Conservation (phyloP, 768 basidiomycete species). For the Pleurotus eryngii region DNA sequence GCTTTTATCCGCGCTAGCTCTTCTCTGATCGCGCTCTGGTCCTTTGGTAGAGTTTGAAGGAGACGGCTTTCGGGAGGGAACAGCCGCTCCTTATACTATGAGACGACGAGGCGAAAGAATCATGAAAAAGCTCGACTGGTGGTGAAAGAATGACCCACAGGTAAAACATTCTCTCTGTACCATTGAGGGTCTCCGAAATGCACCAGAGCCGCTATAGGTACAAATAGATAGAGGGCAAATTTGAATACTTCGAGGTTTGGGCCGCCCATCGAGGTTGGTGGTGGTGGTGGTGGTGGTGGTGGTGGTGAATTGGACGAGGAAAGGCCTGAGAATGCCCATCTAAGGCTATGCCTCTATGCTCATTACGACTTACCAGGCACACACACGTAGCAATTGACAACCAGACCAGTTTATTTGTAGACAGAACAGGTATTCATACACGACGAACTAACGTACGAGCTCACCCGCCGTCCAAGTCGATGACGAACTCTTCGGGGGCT, state of each 20-base stretch:
- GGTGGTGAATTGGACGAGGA: background rate
- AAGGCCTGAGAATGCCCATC: too few relatives aligned
- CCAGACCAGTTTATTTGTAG: too few relatives aligned
- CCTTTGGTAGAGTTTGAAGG: slow-evolving; percentile 57
- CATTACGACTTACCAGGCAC: too few relatives aligned
- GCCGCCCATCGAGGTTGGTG: slow-evolving; percentile 48
- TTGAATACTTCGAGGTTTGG: slow-evolving; percentile 90
- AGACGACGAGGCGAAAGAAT: background rate
- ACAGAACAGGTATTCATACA: too few relatives aligned
- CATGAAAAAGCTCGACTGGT: background rate
- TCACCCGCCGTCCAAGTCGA: too few relatives aligned
- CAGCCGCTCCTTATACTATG: slow-evolving; percentile 68
- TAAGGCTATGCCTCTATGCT: too few relatives aligned
- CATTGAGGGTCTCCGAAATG: slow-evolving; percentile 89
- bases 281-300: too few relatives aligned
- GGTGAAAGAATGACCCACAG: slow-evolving; percentile 37
- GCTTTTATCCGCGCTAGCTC: slow-evolving; percentile 73
- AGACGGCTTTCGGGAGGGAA: slow-evolving; percentile 56
- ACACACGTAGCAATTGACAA: too few relatives aligned
- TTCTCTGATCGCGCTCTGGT: slow-evolving; percentile 60
- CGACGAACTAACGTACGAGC: too few relatives aligned
- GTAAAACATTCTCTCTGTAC: slow-evolving; percentile 76
- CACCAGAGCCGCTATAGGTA: slow-evolving; percentile 75
- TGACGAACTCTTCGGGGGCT: too few relatives aligned
- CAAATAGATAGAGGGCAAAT: slow-evolving; percentile 82